Evolutionary conservation across 2,329 filamentous ascomycete species (phyloP).

Genomic region (Aureobasidium lini): DNA sequence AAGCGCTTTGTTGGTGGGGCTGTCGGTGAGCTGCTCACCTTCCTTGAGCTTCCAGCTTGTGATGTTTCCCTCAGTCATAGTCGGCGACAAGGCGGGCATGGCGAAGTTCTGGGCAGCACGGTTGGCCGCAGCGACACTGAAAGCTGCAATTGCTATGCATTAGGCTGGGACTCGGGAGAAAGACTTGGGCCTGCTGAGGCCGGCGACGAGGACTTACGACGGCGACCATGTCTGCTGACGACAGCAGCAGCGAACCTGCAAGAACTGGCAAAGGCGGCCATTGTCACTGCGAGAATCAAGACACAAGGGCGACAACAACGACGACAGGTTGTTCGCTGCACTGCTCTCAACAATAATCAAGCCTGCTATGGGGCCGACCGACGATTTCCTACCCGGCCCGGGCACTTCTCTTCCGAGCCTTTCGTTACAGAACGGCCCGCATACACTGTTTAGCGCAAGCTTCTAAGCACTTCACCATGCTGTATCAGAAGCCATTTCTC

Average conservation of each 20-base stretch:
- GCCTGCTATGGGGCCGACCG: neutral
- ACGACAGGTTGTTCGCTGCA: neutral
- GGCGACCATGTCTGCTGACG: constrained; percentile 9
- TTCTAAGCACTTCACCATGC: no score
- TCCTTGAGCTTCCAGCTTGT: constrained; percentile 80
- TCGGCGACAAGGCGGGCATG: constrained; percentile 86
- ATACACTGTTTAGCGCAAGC: no score
- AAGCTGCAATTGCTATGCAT: constrained; percentile 6
- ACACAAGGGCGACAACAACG: neutral
- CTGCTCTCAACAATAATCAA: constrained; percentile 11
- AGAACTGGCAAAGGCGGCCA: constrained; percentile 7
- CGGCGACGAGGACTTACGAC: neutral
- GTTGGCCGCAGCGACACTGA: constrained; percentile 14
- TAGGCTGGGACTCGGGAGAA: neutral
- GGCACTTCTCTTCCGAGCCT: neutral
- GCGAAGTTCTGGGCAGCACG: constrained; percentile 74
- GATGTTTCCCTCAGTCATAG: constrained; percentile 91
- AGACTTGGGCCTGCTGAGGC: neutral
- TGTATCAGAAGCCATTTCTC: no score
- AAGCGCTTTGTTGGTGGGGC: neutral
- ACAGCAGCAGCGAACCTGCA: constrained; percentile 10
- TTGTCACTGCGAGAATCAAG: neutral
- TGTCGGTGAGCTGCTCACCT: constrained; percentile 35
- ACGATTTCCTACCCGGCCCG: neutral
- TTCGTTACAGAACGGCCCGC: no score